phyloP scores from a whole-genome alignment of 352 stramenopile genomes.

The Pythium apleroticum region DNA sequence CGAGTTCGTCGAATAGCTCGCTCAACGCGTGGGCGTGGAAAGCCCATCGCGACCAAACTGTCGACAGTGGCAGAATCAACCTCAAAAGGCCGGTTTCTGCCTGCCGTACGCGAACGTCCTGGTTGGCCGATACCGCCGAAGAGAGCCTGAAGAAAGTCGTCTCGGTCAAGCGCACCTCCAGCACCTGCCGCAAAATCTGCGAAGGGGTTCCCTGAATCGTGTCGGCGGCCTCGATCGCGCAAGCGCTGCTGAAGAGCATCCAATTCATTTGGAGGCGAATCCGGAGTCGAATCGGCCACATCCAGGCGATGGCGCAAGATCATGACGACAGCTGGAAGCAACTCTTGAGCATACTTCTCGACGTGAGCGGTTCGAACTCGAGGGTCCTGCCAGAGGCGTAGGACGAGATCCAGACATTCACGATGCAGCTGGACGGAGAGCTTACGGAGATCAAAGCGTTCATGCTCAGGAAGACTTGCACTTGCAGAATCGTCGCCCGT shows the following conservation, averaged over 20 bases:
- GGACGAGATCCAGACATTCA: conserved; percentile 53
- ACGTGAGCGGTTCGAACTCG: conserved; percentile 43
- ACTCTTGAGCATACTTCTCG: conserved; percentile 52
- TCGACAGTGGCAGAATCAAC: conserved; percentile 90
- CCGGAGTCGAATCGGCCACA: conserved; percentile 31
- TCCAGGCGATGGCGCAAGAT: conserved; percentile 80
- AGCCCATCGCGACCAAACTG: conserved; percentile 95
- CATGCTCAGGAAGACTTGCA: conserved; percentile 8
- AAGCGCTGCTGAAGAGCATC: conserved; percentile 15
- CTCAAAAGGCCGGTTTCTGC: conserved; percentile 62
- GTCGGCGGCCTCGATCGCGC: conserved; percentile 6
- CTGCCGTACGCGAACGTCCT: conserved; percentile 4
- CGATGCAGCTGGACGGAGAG: conserved; percentile 64
- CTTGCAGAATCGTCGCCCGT: conserved; percentile 45
- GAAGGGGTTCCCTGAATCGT: conserved; percentile 16
- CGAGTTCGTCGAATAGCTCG: conserved; percentile 88
- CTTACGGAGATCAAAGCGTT: conserved; percentile 46
- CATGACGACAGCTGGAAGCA: conserved; percentile 70
- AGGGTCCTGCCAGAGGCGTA: conserved; percentile 61
- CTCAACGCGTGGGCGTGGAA: conserved; percentile 87
- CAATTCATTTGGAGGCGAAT: conserved; percentile 7
- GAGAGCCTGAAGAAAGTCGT: conserved; percentile 38
- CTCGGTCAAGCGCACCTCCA: conserved; percentile 22
- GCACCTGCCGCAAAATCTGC: conserved; percentile 16
- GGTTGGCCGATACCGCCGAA: conserved; percentile 39